Evolutionary conservation across 2,329 filamentous ascomycete species (phyloP), one percentile per base, ranked within the genome.

Genomic region (Colletotrichum chrysophilum): DNA sequence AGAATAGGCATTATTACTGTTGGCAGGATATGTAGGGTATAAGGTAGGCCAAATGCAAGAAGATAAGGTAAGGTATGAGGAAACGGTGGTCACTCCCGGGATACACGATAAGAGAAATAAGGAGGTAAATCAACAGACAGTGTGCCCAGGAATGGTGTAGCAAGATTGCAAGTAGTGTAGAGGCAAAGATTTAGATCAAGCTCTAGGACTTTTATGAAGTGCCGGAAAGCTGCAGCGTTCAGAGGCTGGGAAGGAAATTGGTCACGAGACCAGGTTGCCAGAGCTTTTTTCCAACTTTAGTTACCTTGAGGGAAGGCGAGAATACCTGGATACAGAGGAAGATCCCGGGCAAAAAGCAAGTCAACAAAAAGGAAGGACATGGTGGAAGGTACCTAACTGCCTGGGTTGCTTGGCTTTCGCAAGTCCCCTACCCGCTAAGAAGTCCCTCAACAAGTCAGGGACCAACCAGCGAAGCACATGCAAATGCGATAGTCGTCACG

Each of bases 1-100:
- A 96, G 90, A 80, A 93, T 83, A 58, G 92, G 82, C 92, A 94
- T 94, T 71, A 79, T 85, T 74, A 21, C 30, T n/a, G 21, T 32
- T 24, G 60, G 36, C 32, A 21, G 21, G 26, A 28, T 62, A 52
- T 28, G 43, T 55, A 38, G 24, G 52, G 48, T 30, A 72, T 66
- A 71, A 52, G 21, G 34, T 24, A 52, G 28, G 62, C 61, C 52
- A 76, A 64, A 16, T 14, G 21, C 32, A 32, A 64, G 32, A 21
- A 52, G 43, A 52, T 64, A 64, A 38, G 26, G 64, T 43, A 36
- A 21, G 28, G 38, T 34, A 30, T n/a, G 30, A 64, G 24, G 30
- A 55, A 64, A 60, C 43, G 32, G 43, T 18, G 34, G 21, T 43
- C 58, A 69, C 58, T 66, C 21, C 58, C 55, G 21, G 30, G 24